Evolutionary conservation across 192 early-diverging fungal species (phyloP).

Genomic region (Thoreauomyces humboldtii): DNA sequence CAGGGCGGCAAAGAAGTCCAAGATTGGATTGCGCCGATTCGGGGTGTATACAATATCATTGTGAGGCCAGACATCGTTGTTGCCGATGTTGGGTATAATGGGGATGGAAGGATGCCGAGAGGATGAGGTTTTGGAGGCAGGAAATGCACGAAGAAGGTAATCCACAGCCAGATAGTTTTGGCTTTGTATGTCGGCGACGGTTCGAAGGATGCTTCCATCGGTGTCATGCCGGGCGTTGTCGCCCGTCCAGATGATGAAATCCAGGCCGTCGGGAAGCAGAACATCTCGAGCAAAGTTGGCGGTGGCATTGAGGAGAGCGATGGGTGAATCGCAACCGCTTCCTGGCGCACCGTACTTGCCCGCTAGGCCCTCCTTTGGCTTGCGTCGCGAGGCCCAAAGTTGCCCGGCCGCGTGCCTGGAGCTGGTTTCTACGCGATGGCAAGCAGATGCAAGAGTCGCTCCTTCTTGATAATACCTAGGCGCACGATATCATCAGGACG

Average conservation of each 20-base stretch:
- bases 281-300: conserved; percentile 23
- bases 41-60: conserved; percentile 28
- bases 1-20: conserved; percentile 29
- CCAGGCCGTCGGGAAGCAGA: conserved; percentile 2
- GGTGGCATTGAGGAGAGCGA: conserved; percentile 34
- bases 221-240: conserved; percentile 42
- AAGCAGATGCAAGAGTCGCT: conserved; percentile 3
- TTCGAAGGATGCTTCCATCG: conserved; percentile 20
- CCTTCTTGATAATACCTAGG: conserved; percentile 25
- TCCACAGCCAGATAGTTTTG: conserved; percentile 19
- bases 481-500: not conserved
- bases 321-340: conserved; percentile 37
- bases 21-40: conserved; percentile 14
- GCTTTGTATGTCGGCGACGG: conserved; percentile 15
- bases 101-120: conserved; percentile 3
- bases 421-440: too few relatives aligned
- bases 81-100: conserved; percentile 42
- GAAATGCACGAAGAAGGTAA: not conserved
- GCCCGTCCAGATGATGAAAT: conserved; percentile 42
- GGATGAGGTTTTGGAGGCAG: not conserved
- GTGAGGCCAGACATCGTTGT: conserved; percentile 44
- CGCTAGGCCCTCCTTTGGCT: conserved; percentile 1
- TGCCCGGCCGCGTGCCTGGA: too few relatives aligned
- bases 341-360: conserved; percentile 33
- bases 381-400: not conserved